Percentiles rank a stretch among this genome's conserved stretches.
Conservation (phyloP, 805 yeast species). For the Isabelozyma gotoi region DNA sequence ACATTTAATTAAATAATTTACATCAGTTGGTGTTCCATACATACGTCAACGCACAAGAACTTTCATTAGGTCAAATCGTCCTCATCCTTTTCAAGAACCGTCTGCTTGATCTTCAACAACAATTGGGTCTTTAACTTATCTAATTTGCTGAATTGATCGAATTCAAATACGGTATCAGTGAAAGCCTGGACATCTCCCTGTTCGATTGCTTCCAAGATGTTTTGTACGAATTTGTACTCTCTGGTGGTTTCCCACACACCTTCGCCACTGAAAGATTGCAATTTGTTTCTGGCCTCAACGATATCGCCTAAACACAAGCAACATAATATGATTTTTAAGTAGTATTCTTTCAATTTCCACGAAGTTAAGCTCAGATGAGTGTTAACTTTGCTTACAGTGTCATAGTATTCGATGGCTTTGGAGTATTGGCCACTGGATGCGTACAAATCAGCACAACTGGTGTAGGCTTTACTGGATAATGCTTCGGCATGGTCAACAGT, state of each 20-base stretch:
- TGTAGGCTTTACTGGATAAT: constrained; percentile 78
- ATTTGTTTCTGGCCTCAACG: constrained; percentile 74
- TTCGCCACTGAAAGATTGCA: constrained; percentile 63
- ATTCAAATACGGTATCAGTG: constrained; percentile 74
- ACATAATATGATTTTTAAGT: constrained; percentile 79
- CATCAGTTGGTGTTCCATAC: no score
- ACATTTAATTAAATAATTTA: no score
- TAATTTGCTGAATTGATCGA: constrained; percentile 81
- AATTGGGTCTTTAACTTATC: constrained; percentile 90
- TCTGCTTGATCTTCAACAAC: constrained; percentile 75
- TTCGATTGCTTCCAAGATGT: constrained; percentile 69
- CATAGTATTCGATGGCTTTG: constrained; percentile 75
- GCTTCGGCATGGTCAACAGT: constrained; percentile 92
- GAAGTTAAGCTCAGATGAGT: constrained; percentile 71
- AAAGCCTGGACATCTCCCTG: constrained; percentile 79
- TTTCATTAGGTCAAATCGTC: constrained; percentile 53
- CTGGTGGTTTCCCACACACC: constrained; percentile 63
- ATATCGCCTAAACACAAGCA: constrained; percentile 80
- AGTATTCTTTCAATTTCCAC: constrained; percentile 94
- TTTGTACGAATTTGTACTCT: constrained; percentile 68
- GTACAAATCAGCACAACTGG: constrained; percentile 86
- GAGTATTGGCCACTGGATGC: constrained; percentile 68
- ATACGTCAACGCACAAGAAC: no score
- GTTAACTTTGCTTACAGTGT: constrained; percentile 73
- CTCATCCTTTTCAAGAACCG: constrained; percentile 70